Evolutionary conservation across 2,329 filamentous ascomycete genomes (phyloP), one percentile per base, ranked within the genome.

Genomic region (Diaporthe sp.): DNA sequence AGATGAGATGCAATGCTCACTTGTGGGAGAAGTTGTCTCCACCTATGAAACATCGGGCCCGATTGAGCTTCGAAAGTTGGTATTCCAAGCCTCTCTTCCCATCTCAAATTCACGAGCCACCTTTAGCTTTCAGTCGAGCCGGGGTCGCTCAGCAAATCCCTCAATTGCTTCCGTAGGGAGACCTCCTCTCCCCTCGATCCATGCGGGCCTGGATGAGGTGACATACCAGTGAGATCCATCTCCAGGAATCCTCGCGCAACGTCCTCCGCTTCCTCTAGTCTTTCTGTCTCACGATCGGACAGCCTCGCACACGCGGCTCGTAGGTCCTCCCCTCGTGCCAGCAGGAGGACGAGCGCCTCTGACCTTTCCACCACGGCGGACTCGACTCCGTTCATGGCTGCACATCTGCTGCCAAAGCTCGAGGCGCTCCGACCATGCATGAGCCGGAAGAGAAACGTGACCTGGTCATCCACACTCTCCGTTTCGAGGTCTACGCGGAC

Each of bases 381-480:
- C 42, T 95, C 92, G 20, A 99, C 92, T 1, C 96, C 96, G 80
- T 98, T 98, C 83, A 98, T 90, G 4, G 92, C 92, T 39, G 97
- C 97, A 81, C 97, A 98, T 83, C 90, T 90, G 39, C 92, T 94
- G 0, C 97, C 97, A 80, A 98, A 97, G 81, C 95, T 98, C 20
- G 94, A 93, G 10, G 87, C 91, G 79, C 93, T 96, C 74, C 92
- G 89, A 0, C 96, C 96, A 2, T 86, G 79, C 5, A 84, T 81
- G n/a, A 93, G 85, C 39, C 91, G 93, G 83, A 96, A 98, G 1
- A 98, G 88, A 80, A 94, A 95, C 0, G 90, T 92, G 42, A 95
- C 88, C 78, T 94, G 92, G 1, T 94, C 88, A 37, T 92, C 89
- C 3, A 85, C 80, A 7, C 87, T 83, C 0, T 84, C 81, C 4